A percentile compares a stretch with the other conserved stretches of the same genome.
phyloP scores from a whole-genome alignment of 2,329 filamentous ascomycete genomes.

The Bipolaris gigantea region DNA sequence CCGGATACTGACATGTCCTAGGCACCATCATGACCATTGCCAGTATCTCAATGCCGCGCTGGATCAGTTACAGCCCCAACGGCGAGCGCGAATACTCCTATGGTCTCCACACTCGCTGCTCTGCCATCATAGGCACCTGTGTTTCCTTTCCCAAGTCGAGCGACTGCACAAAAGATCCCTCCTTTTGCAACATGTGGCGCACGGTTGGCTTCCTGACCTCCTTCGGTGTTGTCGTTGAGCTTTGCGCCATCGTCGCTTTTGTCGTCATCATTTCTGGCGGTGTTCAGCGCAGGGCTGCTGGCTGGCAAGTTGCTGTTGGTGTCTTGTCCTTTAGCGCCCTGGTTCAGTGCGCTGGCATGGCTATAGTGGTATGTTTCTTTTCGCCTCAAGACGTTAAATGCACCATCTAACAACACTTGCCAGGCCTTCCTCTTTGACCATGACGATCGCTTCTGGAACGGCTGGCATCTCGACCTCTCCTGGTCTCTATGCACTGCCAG shows the following conservation, averaged over 20 bases:
- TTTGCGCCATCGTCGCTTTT: conserved; percentile 79
- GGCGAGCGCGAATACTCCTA: conserved; percentile 53
- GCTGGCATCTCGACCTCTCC: conserved; percentile 78
- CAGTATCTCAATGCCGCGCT: conserved; percentile 69
- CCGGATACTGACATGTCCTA: conserved; percentile 40
- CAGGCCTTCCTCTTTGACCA: conserved; percentile 83
- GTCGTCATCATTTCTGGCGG: conserved; percentile 76
- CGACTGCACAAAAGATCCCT: conserved; percentile 67
- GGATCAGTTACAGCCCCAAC: conserved; percentile 64
- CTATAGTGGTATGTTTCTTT: conserved; percentile 70
- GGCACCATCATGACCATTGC: conserved; percentile 72
- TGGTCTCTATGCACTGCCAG: conserved; percentile 71
- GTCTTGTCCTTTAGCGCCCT: conserved; percentile 67
- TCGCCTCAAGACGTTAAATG: not conserved
- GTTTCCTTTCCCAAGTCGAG: conserved; percentile 66
- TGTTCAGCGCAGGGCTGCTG: conserved; percentile 74
- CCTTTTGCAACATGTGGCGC: conserved; percentile 92
- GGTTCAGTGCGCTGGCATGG: conserved; percentile 77
- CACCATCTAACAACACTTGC: conserved; percentile 10
- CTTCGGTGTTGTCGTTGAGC: conserved; percentile 78
- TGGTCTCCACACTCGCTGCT: conserved; percentile 82
- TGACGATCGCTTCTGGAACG: conserved; percentile 79
- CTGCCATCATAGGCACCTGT: conserved; percentile 66
- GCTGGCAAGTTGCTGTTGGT: conserved; percentile 75
- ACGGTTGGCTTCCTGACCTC: conserved; percentile 85